Evolutionary conservation across 345 rosid genomes (phyloP), one percentile per base, ranked within the genome.

Genomic region (Eucalyptus cladocalyx): DNA sequence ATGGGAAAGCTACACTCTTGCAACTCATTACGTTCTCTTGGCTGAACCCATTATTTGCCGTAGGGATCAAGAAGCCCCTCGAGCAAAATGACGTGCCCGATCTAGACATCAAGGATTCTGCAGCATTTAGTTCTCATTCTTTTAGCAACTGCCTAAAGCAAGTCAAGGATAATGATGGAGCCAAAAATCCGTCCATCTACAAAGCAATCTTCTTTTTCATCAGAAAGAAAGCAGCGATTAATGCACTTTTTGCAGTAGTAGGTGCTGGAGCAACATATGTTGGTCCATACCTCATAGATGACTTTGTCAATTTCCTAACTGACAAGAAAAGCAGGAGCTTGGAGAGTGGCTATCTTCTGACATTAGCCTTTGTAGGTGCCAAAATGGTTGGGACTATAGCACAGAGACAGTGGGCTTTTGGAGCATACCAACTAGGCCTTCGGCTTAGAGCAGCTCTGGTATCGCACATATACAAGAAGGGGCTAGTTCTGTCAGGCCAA

Each of bases 381-480:
- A 97, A 97, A 90, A 93, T 94, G 90, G 93, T 97, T 8, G 99
- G 96, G 94, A 95, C 97, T 53, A 92, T 92, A 87, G 90, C 97
- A 88, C 96, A 96, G 93, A 93, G 97, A 91, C 99, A 97, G 92
- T 97, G 99, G 99, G 90, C 94, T 89, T 96, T 97, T 54, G 98
- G 99, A 48, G 98, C 98, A 87, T 95, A 96, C 34, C 99, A 96
- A 88, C 92, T 97, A 17, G 99, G 99, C 51, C 91, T 97, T 87
- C 96, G 95, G 54, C 92, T 96, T 7, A 91, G 99, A 92, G 96
- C 96, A 60, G 95, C 96, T 91, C 91, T 97, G 89, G 95, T 94
- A 90, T 92, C 98, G 8, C 95, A 92, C 28, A 96, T 96, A 56
- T 97, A 96, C 94, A 94, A 89, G 72, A 97, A 97, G 86, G 99